Evolutionary conservation across 2,329 filamentous ascomycete species (phyloP).

Genomic region (Zymoseptoria crescenta): DNA sequence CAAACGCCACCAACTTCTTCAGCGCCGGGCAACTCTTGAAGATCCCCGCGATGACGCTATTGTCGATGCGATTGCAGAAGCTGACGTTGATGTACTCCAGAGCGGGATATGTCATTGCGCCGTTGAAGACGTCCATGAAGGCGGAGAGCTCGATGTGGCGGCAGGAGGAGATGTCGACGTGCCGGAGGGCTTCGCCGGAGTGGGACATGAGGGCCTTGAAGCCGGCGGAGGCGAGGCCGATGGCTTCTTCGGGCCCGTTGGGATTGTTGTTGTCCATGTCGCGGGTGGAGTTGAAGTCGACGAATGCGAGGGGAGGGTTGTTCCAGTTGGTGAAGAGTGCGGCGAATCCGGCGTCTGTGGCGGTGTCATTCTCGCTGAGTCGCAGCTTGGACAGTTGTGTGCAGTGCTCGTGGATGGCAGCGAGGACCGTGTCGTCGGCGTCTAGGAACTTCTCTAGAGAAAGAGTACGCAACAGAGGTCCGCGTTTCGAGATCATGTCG

Average conservation of each 20-base stretch:
- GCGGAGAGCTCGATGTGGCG: conserved; percentile 67
- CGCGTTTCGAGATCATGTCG: conserved; percentile 54
- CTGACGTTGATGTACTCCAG: conserved; percentile 59
- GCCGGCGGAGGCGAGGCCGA: conserved; percentile 68
- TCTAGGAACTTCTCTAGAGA: conserved; percentile 63
- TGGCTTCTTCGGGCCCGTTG: conserved; percentile 50
- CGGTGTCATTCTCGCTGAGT: conserved; percentile 66
- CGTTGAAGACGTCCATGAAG: conserved; percentile 66
- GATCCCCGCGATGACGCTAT: conserved; percentile 47
- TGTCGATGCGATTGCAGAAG: conserved; percentile 50
- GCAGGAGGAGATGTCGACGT: conserved; percentile 73
- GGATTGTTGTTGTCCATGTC: conserved; percentile 65
- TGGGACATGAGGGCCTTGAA: conserved; percentile 80
- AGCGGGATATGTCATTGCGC: conserved; percentile 55
- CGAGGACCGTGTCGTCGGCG: conserved; percentile 61
- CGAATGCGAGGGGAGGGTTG: conserved; percentile 60
- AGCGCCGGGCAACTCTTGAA: conserved; percentile 41
- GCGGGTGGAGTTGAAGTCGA: conserved; percentile 72
- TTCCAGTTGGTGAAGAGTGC: conserved; percentile 67
- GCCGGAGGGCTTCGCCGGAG: conserved; percentile 58
- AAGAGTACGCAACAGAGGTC: conserved; percentile 62
- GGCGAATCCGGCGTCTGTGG: conserved; percentile 67
- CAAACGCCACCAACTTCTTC: conserved; percentile 52
- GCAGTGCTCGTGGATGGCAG: conserved; percentile 64
- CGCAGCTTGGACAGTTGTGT: conserved; percentile 65